Evolutionary conservation across 352 stramenopile genomes (phyloP).

Genomic region (Pythium dissimile): DNA sequence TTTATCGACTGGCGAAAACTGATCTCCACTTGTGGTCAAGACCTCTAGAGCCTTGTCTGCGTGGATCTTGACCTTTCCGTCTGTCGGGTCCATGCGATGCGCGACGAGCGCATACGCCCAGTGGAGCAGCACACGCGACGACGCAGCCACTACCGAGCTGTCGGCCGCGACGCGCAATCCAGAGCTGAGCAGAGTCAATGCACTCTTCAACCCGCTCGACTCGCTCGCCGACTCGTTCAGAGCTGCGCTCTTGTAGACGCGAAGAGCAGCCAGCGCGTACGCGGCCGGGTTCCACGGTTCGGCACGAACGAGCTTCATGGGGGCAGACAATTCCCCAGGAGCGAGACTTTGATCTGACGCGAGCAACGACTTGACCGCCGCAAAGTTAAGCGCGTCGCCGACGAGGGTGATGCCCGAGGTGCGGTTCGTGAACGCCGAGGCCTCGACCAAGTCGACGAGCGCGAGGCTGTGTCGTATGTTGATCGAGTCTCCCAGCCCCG

Average conservation of each 20-base stretch:
- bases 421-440: background rate
- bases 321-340: slow-evolving; percentile 14
- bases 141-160: slow-evolving; percentile 1
- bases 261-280: slow-evolving; percentile 45
- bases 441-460: slow-evolving; percentile 6
- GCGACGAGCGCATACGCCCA: slow-evolving; percentile 34
- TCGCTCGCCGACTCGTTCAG: background rate
- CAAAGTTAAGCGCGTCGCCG: slow-evolving; percentile 27
- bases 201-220: background rate
- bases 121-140: slow-evolving; percentile 36
- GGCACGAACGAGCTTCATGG: slow-evolving; percentile 59
- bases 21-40: slow-evolving; percentile 16
- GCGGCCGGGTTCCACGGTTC: slow-evolving; percentile 53
- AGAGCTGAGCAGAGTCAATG: slow-evolving; percentile 32
- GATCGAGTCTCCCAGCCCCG: background rate
- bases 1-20: background rate
- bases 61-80: slow-evolving; percentile 10
- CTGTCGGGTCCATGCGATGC: background rate
- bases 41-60: slow-evolving; percentile 22
- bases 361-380: slow-evolving; percentile 34
- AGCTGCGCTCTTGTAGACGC: slow-evolving; percentile 42
- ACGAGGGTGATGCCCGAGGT: background rate
- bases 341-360: slow-evolving; percentile 11
- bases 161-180: slow-evolving; percentile 30
- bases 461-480: background rate